These are phyloP conservation scores for Digitaria exilis DNA, from an alignment of 202 grass and related monocot genomes.

Conservation along the genomic window DNA sequence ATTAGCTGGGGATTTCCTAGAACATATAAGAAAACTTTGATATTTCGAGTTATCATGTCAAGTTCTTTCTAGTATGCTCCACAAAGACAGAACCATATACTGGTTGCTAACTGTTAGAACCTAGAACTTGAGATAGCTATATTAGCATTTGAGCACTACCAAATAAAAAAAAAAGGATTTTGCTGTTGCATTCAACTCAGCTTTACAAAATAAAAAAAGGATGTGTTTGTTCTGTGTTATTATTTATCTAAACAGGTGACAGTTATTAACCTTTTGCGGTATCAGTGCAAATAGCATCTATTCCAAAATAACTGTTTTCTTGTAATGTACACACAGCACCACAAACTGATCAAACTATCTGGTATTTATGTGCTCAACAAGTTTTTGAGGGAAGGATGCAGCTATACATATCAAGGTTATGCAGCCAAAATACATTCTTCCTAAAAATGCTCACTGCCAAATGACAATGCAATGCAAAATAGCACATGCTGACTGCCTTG, in stretches of 20 bases:
- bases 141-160: constrained; percentile 10
- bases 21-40: constrained; percentile 56
- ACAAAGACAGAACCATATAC: not conserved
- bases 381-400: not conserved
- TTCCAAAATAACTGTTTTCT: not conserved
- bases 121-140: constrained; percentile 8
- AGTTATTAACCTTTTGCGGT: not conserved
- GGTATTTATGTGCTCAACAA: not conserved
- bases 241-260: not conserved
- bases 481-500: not conserved
- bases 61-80: not conserved
- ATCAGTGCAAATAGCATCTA: not conserved
- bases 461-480: not conserved
- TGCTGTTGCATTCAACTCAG: not conserved
- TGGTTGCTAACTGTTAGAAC: not conserved
- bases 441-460: not conserved
- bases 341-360: not conserved
- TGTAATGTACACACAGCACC: not conserved
- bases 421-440: not conserved
- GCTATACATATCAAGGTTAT: not conserved
- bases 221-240: constrained; percentile 21
- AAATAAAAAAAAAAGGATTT: too few species aligned
- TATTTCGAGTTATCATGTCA: not conserved
- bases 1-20: constrained; percentile 47
- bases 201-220: not conserved